Percentiles rank a stretch among this genome's conserved stretches.
phyloP scores from a whole-genome alignment of 306 rosid genomes.

The Ziziphus jujuba region DNA sequence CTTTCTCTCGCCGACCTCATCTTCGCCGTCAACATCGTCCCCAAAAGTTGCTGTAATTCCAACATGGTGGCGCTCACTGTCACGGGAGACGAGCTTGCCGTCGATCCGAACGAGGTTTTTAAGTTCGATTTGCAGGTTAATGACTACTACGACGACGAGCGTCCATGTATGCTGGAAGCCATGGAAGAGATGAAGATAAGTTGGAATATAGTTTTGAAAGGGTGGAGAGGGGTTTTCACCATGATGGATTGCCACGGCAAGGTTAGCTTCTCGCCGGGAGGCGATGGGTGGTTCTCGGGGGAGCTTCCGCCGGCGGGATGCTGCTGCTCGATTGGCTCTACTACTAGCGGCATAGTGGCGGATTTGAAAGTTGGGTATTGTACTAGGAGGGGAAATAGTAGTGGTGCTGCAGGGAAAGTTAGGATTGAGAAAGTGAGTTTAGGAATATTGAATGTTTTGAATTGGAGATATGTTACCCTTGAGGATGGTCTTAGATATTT shows the following conservation, averaged over 20 bases:
- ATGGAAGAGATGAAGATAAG: slow-evolving; percentile 41
- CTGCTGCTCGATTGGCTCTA: slow-evolving; percentile 46
- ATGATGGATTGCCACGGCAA: slow-evolving; percentile 59
- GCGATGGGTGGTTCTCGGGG: slow-evolving; percentile 54
- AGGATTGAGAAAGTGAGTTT: slow-evolving; percentile 34
- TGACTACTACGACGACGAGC: not conserved
- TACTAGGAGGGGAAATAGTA: not conserved
- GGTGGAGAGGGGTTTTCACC: slow-evolving; percentile 57
- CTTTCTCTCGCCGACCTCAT: slow-evolving; percentile 42
- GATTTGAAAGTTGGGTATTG: slow-evolving; percentile 51
- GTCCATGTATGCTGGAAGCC: not conserved
- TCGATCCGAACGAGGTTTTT: slow-evolving; percentile 38
- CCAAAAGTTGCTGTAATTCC: not conserved
- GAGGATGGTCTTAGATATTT: slow-evolving; percentile 66
- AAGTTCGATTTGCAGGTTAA: slow-evolving; percentile 31
- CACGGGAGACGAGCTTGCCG: slow-evolving; percentile 5
- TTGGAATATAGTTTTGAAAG: slow-evolving; percentile 64
- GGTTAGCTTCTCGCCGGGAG: slow-evolving; percentile 23
- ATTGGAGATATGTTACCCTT: slow-evolving; percentile 60
- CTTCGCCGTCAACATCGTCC: slow-evolving; percentile 38
- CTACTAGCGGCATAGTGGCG: slow-evolving; percentile 47
- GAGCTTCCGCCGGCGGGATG: slow-evolving; percentile 57
- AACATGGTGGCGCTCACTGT: not conserved
- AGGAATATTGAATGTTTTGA: slow-evolving; percentile 54
- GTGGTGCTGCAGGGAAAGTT: slow-evolving; percentile 11